A percentile compares a stretch with the other conserved stretches of the same genome.
Evolutionary conservation across 2,329 filamentous ascomycete species (phyloP).

Genomic region (Aspergillus phoenicis): DNA sequence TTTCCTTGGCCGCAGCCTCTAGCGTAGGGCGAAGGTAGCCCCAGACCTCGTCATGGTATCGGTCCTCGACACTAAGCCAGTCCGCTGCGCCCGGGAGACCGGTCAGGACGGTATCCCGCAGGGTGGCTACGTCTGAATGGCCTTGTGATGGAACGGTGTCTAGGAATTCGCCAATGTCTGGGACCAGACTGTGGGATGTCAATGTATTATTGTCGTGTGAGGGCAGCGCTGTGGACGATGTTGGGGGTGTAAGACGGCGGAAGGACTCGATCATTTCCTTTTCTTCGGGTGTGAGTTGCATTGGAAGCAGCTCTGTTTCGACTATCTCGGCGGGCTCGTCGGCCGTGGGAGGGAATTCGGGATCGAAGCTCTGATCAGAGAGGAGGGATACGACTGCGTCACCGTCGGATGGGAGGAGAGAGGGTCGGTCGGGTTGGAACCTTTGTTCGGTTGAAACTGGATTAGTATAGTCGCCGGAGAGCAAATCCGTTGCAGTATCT

Average conservation of each 20-base stretch:
- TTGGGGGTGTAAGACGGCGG: constrained; percentile 22
- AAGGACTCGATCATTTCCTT: constrained; percentile 37
- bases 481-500: background rate
- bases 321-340: constrained; percentile 30
- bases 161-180: constrained; percentile 37
- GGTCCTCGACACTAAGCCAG: constrained; percentile 40
- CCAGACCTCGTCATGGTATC: constrained; percentile 65
- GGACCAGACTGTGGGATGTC: constrained; percentile 35
- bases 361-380: constrained; percentile 35
- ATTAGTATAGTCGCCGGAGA: background rate
- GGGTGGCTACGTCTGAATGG: constrained; percentile 19
- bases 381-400: constrained; percentile 47
- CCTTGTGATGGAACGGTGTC: constrained; percentile 23
- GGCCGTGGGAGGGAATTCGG: constrained; percentile 24
- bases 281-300: constrained; percentile 29
- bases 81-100: constrained; percentile 36
- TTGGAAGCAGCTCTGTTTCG: constrained; percentile 25
- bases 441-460: background rate
- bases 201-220: constrained; percentile 22
- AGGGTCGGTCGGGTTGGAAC: background rate
- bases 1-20: constrained; percentile 58
- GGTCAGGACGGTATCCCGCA: constrained; percentile 34
- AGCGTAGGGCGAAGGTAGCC: constrained; percentile 62
- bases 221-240: constrained; percentile 3
- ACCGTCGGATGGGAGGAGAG: constrained; percentile 40